phyloP scores from a whole-genome alignment of 768 basidiomycete genomes.

The Cystobasidium tubakii region DNA sequence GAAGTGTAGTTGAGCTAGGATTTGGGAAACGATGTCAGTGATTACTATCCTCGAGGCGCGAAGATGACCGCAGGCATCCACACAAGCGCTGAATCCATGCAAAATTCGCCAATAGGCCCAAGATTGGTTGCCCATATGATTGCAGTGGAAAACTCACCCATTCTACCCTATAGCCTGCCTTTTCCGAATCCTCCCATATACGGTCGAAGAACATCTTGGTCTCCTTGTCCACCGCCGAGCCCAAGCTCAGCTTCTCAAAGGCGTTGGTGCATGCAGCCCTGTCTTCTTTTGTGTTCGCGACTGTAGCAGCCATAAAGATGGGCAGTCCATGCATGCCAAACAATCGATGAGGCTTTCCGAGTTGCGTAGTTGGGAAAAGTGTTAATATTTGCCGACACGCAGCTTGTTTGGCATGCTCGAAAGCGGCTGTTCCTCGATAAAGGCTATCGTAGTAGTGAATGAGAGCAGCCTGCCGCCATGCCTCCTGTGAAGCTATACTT shows the following conservation, averaged over 20 bases:
- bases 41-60: too few species aligned
- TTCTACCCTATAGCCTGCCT: neutral
- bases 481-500: constrained; percentile 16
- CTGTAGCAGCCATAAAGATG: constrained; percentile 7
- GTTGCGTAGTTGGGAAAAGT: neutral
- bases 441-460: constrained; percentile 19
- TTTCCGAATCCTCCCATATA: neutral
- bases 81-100: too few species aligned
- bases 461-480: constrained; percentile 19
- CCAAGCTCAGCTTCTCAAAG: constrained; percentile 5
- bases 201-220: neutral
- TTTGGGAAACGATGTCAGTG: too few species aligned
- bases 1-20: constrained; percentile 1
- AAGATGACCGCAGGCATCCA: too few species aligned
- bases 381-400: neutral
- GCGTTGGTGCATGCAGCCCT: neutral
- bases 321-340: constrained; percentile 1
- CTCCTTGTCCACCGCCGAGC: neutral
- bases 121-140: too few species aligned
- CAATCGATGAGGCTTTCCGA: neutral
- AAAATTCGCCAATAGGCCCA: too few species aligned
- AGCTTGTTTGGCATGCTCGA: neutral
- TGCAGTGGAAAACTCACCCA: constrained; percentile 15
- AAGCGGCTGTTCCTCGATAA: neutral
- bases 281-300: neutral